These are phyloP conservation scores for Citrus mangshanensis DNA, from an alignment of 345 rosid genomes.

Conservation along the genomic window DNA sequence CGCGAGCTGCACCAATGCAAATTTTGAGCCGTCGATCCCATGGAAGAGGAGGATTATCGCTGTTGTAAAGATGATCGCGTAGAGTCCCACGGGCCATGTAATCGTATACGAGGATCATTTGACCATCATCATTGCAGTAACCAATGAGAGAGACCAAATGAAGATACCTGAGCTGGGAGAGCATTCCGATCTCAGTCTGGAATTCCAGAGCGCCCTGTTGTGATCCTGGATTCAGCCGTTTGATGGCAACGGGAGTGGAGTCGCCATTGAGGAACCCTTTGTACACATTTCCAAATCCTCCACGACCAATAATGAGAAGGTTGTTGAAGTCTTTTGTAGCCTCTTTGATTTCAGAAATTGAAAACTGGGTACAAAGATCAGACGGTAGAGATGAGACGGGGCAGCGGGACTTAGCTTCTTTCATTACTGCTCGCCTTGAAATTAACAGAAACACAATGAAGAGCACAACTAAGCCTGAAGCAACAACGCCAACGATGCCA, in stretches of 20 bases:
- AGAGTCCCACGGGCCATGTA: slow-evolving; percentile 37
- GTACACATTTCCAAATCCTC: slow-evolving; percentile 42
- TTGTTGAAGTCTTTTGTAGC: slow-evolving; percentile 38
- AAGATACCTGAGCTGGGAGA: slow-evolving; percentile 31
- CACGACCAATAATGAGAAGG: slow-evolving; percentile 28
- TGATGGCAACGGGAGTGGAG: slow-evolving; percentile 30
- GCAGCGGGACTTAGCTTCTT: neutral
- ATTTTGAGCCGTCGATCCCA: slow-evolving; percentile 33
- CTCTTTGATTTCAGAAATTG: slow-evolving; percentile 14
- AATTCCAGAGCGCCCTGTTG: slow-evolving; percentile 38
- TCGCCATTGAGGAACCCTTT: slow-evolving; percentile 34
- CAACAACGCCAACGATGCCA: neutral
- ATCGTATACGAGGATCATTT: slow-evolving; percentile 41
- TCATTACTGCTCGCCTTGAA: neutral
- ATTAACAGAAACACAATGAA: neutral
- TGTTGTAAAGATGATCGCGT: slow-evolving; percentile 30
- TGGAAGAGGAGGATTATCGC: slow-evolving; percentile 23
- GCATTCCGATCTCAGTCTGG: slow-evolving; percentile 41
- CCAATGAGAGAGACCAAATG: slow-evolving; percentile 42
- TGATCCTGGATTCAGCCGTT: slow-evolving; percentile 26
- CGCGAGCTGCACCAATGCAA: slow-evolving; percentile 35
- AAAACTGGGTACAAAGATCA: slow-evolving; percentile 2
- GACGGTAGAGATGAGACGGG: neutral
- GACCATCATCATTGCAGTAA: slow-evolving; percentile 29
- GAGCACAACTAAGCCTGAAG: neutral